A percentile compares a stretch with the other conserved stretches of the same genome.
Conservation (phyloP, 1,284 basidiomycete genomes). For the Rhodotorula sp. region DNA sequence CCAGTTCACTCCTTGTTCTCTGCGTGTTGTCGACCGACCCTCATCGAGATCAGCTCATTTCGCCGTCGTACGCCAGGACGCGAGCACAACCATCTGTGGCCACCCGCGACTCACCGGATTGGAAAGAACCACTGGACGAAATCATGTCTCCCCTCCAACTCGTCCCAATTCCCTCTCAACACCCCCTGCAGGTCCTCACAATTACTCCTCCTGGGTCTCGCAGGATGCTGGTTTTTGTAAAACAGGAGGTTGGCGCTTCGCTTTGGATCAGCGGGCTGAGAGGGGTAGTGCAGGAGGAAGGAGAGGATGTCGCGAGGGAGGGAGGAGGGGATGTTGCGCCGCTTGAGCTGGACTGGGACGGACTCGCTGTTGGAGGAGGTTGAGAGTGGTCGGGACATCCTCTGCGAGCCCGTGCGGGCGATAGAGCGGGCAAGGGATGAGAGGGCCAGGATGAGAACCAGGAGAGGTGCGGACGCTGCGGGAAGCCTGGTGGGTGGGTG, state of each 20-base stretch:
- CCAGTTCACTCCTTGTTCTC: constrained; percentile 36
- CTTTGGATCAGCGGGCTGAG: fast-evolving
- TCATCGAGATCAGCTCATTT: neutral
- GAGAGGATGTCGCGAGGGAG: constrained; percentile 26
- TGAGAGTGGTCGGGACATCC: neutral
- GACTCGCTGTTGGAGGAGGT: neutral
- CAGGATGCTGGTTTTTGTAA: constrained; percentile 17
- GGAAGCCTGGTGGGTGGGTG: no score
- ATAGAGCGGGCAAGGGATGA: neutral
- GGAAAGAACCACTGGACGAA: constrained; percentile 35
- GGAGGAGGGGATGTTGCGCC: constrained; percentile 1
- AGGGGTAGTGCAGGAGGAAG: constrained; percentile 25
- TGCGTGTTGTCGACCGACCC: neutral
- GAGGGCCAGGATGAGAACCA: no score
- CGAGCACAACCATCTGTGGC: neutral
- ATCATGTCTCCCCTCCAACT: constrained; percentile 30
- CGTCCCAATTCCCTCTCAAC: constrained; percentile 25
- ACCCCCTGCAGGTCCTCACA: constrained; percentile 24
- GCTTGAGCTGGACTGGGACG: neutral
- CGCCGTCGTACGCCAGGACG: neutral
- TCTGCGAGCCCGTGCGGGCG: neutral
- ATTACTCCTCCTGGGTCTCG: neutral
- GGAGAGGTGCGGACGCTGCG: no score
- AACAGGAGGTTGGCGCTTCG: constrained; percentile 16
- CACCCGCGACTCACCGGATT: constrained; percentile 6